A percentile compares a stretch with the other conserved stretches of the same genome.
Evolutionary conservation across 768 basidiomycete genomes (phyloP).

Genomic region (Lepiota brunneoincarnata): DNA sequence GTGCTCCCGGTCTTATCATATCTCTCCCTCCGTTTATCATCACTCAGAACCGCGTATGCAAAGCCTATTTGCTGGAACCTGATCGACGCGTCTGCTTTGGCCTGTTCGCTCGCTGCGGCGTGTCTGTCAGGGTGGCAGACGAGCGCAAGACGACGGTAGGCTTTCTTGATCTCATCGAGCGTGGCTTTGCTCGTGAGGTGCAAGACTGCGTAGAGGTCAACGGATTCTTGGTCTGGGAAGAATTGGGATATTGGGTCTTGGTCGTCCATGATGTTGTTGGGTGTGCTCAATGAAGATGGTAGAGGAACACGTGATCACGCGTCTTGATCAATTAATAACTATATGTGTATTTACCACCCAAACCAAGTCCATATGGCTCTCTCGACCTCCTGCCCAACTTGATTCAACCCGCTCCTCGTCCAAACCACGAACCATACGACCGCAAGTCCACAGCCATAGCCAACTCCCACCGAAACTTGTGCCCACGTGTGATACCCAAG

Average conservation of each 20-base stretch:
- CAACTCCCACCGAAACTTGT: slow-evolving; percentile 61
- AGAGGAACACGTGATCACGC: background rate
- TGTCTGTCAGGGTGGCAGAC: slow-evolving; percentile 91
- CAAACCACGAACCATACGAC: slow-evolving; percentile 58
- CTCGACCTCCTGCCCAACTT: slow-evolving; percentile 22
- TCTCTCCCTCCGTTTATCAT: slow-evolving; percentile 66
- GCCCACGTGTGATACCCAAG: slow-evolving; percentile 74
- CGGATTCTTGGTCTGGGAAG: slow-evolving; percentile 69
- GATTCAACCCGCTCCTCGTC: slow-evolving; percentile 31
- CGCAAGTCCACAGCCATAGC: slow-evolving; percentile 54
- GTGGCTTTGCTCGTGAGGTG: slow-evolving; percentile 51
- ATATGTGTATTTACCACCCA: slow-evolving; percentile 1
- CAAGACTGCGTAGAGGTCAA: slow-evolving; percentile 80
- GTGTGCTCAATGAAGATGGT: background rate
- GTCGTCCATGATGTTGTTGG: slow-evolving; percentile 66
- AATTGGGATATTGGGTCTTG: slow-evolving; percentile 72
- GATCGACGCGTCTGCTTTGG: slow-evolving; percentile 63
- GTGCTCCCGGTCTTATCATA: slow-evolving; percentile 90
- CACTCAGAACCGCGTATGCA: slow-evolving; percentile 85
- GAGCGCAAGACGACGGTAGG: slow-evolving; percentile 84
- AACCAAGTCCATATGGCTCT: slow-evolving; percentile 11
- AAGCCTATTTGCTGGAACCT: slow-evolving; percentile 94
- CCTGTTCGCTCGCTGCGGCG: slow-evolving; percentile 50
- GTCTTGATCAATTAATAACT: too few species aligned
- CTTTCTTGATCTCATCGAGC: slow-evolving; percentile 70